A percentile compares a stretch with the other conserved stretches of the same genome.
These are phyloP conservation scores for Phlegmacium glaucopus DNA, from an alignment of 768 basidiomycete genomes.

Conservation along the genomic window DNA sequence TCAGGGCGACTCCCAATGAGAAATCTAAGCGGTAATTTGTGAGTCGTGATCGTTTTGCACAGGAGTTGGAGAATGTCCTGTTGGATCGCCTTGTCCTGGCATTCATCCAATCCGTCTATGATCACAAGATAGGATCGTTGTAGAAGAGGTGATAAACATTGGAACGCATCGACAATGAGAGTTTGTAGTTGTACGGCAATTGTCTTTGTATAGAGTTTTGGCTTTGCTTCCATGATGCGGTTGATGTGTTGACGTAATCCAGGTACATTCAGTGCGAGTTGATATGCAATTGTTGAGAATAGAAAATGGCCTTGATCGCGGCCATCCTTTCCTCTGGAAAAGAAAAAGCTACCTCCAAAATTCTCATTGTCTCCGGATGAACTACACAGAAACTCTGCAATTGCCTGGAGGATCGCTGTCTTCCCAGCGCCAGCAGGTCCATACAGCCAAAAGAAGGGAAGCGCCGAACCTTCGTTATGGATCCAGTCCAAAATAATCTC, in stretches of 20 bases:
- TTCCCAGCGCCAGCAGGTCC: no score
- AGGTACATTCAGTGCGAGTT: slow-evolving; percentile 12
- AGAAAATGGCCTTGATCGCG: slow-evolving; percentile 3
- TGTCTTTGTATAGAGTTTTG: slow-evolving; percentile 4
- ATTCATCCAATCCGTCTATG: slow-evolving; percentile 26
- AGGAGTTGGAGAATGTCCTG: slow-evolving; percentile 7
- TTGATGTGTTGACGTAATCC: not conserved
- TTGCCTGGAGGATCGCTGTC: slow-evolving; percentile 23
- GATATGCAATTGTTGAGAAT: slow-evolving; percentile 17
- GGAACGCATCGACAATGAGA: slow-evolving; percentile 8
- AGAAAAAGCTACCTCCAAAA: slow-evolving; percentile 12
- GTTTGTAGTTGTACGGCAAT: slow-evolving; percentile 3
- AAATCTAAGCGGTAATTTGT: slow-evolving; percentile 11
- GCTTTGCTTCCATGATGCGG: not conserved
- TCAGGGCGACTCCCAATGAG: slow-evolving; percentile 21
- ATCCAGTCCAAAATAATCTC: no score
- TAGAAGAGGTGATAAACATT: not conserved
- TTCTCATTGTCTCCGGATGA: not conserved
- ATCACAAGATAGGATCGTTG: not conserved
- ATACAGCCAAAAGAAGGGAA: no score
- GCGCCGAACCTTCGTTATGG: no score
- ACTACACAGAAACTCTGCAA: slow-evolving; percentile 7
- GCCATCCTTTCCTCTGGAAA: slow-evolving; percentile 5
- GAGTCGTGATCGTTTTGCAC: not conserved
- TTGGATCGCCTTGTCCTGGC: slow-evolving; percentile 1